Conservation (phyloP, 1,284 basidiomycete species). For the Schizophyllum amplum region DNA sequence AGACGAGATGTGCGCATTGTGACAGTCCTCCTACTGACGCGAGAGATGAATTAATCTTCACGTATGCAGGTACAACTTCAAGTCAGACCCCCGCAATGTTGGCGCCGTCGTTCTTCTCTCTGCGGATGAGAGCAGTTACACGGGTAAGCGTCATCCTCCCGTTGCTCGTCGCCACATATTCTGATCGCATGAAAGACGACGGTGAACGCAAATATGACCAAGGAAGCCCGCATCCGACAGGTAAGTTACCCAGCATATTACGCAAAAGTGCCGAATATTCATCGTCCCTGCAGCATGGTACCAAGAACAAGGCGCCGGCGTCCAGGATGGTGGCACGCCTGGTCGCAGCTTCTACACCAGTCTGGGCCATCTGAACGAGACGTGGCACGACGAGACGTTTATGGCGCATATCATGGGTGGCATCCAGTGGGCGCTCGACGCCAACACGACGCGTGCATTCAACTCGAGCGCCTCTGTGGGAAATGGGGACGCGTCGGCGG, state of each 20-base stretch:
- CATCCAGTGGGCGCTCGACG: slow-evolving; percentile 61
- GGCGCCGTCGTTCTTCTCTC: slow-evolving; percentile 62
- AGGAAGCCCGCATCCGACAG: slow-evolving; percentile 58
- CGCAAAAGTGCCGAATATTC: too few relatives aligned
- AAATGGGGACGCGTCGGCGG: slow-evolving; percentile 15
- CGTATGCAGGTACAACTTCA: slow-evolving; percentile 71
- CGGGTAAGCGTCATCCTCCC: slow-evolving; percentile 29
- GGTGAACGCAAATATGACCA: slow-evolving; percentile 38
- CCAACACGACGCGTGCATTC: slow-evolving; percentile 49
- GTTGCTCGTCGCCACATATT: background rate
- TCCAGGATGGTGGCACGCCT: slow-evolving; percentile 33
- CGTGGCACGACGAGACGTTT: slow-evolving; percentile 42
- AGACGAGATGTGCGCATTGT: slow-evolving; percentile 50
- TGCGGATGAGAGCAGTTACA: slow-evolving; percentile 62
- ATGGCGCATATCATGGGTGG: slow-evolving; percentile 67
- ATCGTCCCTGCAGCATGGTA: slow-evolving; percentile 56
- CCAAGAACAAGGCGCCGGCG: slow-evolving; percentile 60
- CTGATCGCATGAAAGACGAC: background rate
- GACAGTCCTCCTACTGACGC: too few relatives aligned
- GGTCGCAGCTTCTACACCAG: slow-evolving; percentile 82
- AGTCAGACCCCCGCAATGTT: slow-evolving; percentile 60
- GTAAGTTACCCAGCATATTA: slow-evolving; percentile 21
- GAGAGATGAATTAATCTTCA: slow-evolving; percentile 12
- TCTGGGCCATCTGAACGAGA: slow-evolving; percentile 68
- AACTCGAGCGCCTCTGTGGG: slow-evolving; percentile 39